A percentile compares a stretch with the other conserved stretches of the same genome.
Evolutionary conservation across 257 asterid species (phyloP).

Genomic region (Cynanchum wilfordii): DNA sequence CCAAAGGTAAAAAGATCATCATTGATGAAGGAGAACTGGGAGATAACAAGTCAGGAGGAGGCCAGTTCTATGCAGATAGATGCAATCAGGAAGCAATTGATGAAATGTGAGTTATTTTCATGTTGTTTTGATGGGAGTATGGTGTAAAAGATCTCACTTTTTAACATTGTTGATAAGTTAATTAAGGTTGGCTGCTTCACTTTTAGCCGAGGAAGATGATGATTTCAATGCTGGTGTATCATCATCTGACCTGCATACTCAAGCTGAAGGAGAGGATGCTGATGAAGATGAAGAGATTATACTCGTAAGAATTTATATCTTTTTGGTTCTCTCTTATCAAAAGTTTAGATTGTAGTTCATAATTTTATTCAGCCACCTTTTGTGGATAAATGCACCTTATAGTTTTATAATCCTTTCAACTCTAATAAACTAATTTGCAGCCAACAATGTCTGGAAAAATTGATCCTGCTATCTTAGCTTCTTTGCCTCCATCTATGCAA

Average conservation of each 20-base stretch:
- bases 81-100: slow-evolving; percentile 60
- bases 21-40: slow-evolving; percentile 16
- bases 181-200: slow-evolving; percentile 96
- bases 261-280: slow-evolving; percentile 38
- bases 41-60: slow-evolving; percentile 20
- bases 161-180: slow-evolving; percentile 29
- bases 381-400: background rate
- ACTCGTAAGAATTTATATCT: slow-evolving; percentile 47
- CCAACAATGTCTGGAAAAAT: slow-evolving; percentile 81
- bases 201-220: slow-evolving; percentile 79
- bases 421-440: slow-evolving; percentile 32
- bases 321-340: background rate
- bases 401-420: background rate
- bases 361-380: background rate
- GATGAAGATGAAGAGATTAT: slow-evolving; percentile 85
- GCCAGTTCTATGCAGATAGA: slow-evolving; percentile 18
- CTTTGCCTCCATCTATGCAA: slow-evolving; percentile 97
- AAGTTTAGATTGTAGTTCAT: background rate
- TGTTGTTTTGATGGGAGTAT: slow-evolving; percentile 8
- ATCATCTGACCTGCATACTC: slow-evolving; percentile 47
- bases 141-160: slow-evolving; percentile 27
- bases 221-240: slow-evolving; percentile 50
- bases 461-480: slow-evolving; percentile 91
- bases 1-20: slow-evolving; percentile 22
- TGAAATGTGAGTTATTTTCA: slow-evolving; percentile 50